Base-by-base conservation (phyloP, 2,329 filamentous ascomycete genomes). In the Xylariales sp. region DNA sequence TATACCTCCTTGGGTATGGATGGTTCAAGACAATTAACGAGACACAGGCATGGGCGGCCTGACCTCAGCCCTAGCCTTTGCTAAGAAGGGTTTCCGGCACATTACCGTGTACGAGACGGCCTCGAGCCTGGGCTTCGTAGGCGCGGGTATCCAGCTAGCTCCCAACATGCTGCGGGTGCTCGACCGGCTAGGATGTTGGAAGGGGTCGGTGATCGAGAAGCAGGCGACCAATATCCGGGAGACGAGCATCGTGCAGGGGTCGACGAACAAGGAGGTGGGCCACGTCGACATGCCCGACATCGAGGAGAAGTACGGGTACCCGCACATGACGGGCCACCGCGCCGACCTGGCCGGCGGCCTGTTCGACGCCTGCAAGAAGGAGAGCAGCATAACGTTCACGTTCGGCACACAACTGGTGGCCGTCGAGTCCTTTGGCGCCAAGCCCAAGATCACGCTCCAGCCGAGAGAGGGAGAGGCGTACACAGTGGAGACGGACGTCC, bases 131-230 rank as follows among this genome's bases (percentile, higher is more conserved):
- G 86, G 86, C 4, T 91, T 91, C 53, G 86, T 91, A 1, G 88
- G 88, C 18, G 88, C 88, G 1, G 88, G 88, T 4, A 91, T 93
- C 50, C 88, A 94, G 59, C 71, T 91, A 44, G 85, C 87, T 0
- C 87, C 87, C 0, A 94, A 93, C 51, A 85, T 91, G 74, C 81
- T 82, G 3, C 76, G 85, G 2, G 84, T 93, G 7, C 71, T 93
- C 10, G 82, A 88, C 55, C 69, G 73, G 11, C 66, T 90, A 28
- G 86, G 82, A 8, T 84, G 84, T 44, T 91, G 86, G 86, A 64
- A 73, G 29, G 43, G 46, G 15, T 55, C 39, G 14, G 70, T 73
- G 12, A 87, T 93, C 47, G 78, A 78, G 48, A 73, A 69, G 27
- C 84, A 89, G 58, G 84, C 84, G 3, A 86, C 86, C 0, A 74